Conservation (phyloP, 176 grass and related monocot species). For the Eleusine indica region DNA sequence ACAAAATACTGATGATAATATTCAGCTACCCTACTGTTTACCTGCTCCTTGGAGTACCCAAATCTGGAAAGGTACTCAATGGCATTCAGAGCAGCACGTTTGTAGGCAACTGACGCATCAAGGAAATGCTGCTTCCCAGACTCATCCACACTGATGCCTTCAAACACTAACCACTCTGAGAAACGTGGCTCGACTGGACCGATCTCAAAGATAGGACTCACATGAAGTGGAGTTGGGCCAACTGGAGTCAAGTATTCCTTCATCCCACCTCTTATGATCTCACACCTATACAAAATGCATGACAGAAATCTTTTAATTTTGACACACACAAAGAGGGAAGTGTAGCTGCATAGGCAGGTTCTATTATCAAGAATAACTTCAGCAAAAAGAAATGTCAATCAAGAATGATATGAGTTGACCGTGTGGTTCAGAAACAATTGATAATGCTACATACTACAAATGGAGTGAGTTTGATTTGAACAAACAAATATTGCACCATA, state of each 20-base stretch:
- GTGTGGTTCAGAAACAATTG: conserved; percentile 1
- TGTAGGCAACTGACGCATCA: conserved; percentile 86
- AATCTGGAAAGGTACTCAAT: conserved; percentile 87
- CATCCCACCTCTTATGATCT: conserved; percentile 93
- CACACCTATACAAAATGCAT: conserved; percentile 65
- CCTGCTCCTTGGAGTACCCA: conserved; percentile 99
- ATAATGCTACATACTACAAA: neutral
- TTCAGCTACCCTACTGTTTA: conserved; percentile 24
- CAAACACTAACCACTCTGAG: conserved; percentile 94
- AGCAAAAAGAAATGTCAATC: neutral
- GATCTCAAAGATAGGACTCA: conserved; percentile 94
- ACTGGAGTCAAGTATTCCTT: conserved; percentile 86
- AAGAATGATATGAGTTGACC: neutral
- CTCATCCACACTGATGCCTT: conserved; percentile 97
- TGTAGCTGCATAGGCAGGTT: conserved; percentile 7
- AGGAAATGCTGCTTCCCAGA: conserved; percentile 87
- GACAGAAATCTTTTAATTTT: conserved; percentile 7
- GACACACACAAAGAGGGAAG: neutral
- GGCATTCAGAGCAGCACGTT: conserved; percentile 86
- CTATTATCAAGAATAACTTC: conserved; percentile 7
- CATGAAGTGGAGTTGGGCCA: conserved; percentile 86
- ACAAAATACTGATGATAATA: conserved; percentile 13
- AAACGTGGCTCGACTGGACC: conserved; percentile 91
- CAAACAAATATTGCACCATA: neutral
- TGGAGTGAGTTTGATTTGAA: conserved; percentile 17